phyloP scores from a whole-genome alignment of 441 rosid genomes.

The Pelargonium citronellum region DNA sequence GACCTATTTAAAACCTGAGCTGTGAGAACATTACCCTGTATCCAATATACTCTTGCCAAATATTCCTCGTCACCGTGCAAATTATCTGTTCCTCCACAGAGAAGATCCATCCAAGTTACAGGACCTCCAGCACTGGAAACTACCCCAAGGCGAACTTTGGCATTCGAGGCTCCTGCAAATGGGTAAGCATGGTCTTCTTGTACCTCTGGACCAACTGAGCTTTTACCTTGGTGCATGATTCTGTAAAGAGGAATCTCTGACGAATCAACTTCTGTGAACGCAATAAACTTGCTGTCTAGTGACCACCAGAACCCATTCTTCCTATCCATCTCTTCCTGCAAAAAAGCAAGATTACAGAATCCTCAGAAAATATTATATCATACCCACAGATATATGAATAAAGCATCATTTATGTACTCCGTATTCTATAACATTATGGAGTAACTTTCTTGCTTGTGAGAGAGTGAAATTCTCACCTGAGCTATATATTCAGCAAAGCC shows the following conservation, averaged over 20 bases:
- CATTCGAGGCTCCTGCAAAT: slow-evolving; percentile 84
- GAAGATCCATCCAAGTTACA: slow-evolving; percentile 76
- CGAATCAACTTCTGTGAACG: slow-evolving; percentile 76
- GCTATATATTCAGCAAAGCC: slow-evolving; percentile 97
- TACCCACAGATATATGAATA: neutral
- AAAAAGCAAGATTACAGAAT: slow-evolving; percentile 17
- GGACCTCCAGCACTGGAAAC: slow-evolving; percentile 68
- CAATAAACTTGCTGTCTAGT: slow-evolving; percentile 72
- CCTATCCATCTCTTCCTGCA: slow-evolving; percentile 95
- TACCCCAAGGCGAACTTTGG: slow-evolving; percentile 75
- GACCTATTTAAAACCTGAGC: slow-evolving; percentile 79
- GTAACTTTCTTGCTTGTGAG: no score
- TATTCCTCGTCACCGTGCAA: slow-evolving; percentile 55
- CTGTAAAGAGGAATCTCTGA: slow-evolving; percentile 67
- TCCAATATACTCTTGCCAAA: slow-evolving; percentile 84
- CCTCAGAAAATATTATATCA: neutral
- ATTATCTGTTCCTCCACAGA: slow-evolving; percentile 57
- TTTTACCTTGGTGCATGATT: slow-evolving; percentile 95
- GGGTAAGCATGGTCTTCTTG: slow-evolving; percentile 97
- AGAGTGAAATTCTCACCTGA: slow-evolving; percentile 49
- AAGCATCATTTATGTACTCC: neutral
- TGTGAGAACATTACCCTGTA: slow-evolving; percentile 61
- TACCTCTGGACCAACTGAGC: slow-evolving; percentile 68
- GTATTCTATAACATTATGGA: no score
- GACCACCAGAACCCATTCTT: slow-evolving; percentile 99